phyloP scores from a whole-genome alignment of 805 yeast genomes.

The Cyberlindnera bimundalis region DNA sequence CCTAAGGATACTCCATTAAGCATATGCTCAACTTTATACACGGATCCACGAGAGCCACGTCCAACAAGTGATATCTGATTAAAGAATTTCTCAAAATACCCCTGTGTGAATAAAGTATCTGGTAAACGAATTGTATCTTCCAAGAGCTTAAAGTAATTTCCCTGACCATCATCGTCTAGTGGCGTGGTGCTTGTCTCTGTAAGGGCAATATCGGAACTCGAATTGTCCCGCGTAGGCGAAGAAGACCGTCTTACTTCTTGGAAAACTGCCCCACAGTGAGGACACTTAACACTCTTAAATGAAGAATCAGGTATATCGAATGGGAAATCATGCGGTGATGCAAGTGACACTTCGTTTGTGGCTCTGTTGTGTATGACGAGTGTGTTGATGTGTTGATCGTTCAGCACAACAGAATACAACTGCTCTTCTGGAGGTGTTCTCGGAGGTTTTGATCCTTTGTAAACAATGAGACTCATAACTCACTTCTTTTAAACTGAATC shows the following conservation, averaged over 20 bases:
- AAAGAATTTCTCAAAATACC: slow-evolving; percentile 76
- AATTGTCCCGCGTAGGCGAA: slow-evolving; percentile 1
- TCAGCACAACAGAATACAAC: slow-evolving; percentile 18
- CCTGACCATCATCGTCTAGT: slow-evolving; percentile 1
- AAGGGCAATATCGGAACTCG: background rate
- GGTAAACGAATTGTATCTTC: slow-evolving; percentile 35
- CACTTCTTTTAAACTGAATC: too few relatives aligned
- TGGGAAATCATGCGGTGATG: slow-evolving; percentile 2
- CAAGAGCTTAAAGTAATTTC: slow-evolving; percentile 23
- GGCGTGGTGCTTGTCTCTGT: background rate
- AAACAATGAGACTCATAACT: slow-evolving; percentile 18
- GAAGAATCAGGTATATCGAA: background rate
- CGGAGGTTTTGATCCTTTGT: slow-evolving; percentile 6
- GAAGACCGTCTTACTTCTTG: slow-evolving; percentile 1
- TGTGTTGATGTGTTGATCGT: slow-evolving; percentile 12
- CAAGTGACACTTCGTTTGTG: slow-evolving; percentile 19
- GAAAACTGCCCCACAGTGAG: slow-evolving; percentile 16
- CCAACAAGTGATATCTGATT: slow-evolving; percentile 60
- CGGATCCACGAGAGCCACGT: slow-evolving; percentile 82
- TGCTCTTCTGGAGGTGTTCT: slow-evolving; percentile 12
- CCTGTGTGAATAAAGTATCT: slow-evolving; percentile 66
- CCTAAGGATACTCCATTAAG: slow-evolving; percentile 72
- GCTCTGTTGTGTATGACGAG: slow-evolving; percentile 14
- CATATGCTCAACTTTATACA: slow-evolving; percentile 79
- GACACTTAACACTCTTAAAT: slow-evolving; percentile 9